Base-by-base conservation (phyloP, 208 protist species). In the Acanthamoeba rhysodes region DNA sequence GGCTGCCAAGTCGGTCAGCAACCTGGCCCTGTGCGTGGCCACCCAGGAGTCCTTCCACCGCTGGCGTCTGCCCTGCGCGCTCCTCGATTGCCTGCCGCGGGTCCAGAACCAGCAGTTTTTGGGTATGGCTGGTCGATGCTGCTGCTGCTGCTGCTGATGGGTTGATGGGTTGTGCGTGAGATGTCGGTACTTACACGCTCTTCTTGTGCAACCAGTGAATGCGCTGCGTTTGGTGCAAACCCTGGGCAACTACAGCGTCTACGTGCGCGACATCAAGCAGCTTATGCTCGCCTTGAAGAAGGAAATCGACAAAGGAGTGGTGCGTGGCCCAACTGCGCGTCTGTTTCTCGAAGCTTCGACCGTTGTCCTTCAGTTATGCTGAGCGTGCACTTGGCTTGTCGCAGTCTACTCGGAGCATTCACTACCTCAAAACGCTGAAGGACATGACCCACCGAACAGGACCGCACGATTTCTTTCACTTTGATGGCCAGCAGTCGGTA, bases 401-500 rank as follows among this genome's bases (percentile, higher is more conserved):
- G 32, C 41, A 84, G 74, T 84, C 74, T 14, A 22, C 74, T 5
- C 14, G 41, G 6, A 84, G 41, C 74, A 55, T 84, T 8, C 41
- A 84, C 41, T 84, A 84, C 41, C 74, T 84, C 24, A 84, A 84
- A 22, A 84, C 74, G 14, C 22, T 84, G 74, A 84, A 84, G 4
- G 74, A 84, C 45, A 84, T 84, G 74, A 84, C 74, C 24, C 74
- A 84, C 32, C 74, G 74, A 10, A 45, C 34, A 16, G 74, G 74
- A 14, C 74, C 74, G 7, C 8, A 84, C 32, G 74, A 84, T 41
- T 84, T 84, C 74, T 84, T 84, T 16, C 74, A 84, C 32, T 84
- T 84, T 84, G 74, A 84, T 84, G 74, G 74, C 41, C 74, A 84
- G 22, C 74, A 84, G 27, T 84, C 74, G 74, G 74, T 53, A 57